Conservation (phyloP, 1,284 basidiomycete species). For the Microbotryum silenes-acaulis region DNA sequence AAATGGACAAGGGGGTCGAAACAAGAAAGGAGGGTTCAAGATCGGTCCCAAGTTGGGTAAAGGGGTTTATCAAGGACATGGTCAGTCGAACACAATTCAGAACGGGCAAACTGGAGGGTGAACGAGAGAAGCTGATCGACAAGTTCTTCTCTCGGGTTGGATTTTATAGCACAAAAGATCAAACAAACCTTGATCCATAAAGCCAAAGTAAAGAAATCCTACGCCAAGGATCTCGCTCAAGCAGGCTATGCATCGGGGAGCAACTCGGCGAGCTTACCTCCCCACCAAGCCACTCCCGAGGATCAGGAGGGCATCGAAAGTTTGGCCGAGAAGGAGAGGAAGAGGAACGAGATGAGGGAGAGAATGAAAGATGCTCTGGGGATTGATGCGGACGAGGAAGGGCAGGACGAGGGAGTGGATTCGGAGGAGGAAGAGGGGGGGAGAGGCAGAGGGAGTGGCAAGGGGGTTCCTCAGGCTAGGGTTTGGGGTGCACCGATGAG, state of each 20-base stretch:
- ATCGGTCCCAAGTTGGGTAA: conserved; percentile 26
- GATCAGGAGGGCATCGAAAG: background rate
- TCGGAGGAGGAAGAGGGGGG: background rate
- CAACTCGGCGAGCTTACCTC: background rate
- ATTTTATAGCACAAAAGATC: conserved; percentile 18
- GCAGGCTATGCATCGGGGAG: conserved; percentile 20
- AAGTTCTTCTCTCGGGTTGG: too few relatives aligned
- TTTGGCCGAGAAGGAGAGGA: conserved; percentile 12
- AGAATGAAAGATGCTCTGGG: conserved; percentile 17
- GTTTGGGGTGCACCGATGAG: too few relatives aligned
- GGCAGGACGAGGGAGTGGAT: background rate
- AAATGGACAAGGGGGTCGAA: background rate
- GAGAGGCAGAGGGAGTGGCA: background rate
- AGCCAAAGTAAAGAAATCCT: conserved; percentile 27
- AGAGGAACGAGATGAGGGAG: conserved; percentile 20
- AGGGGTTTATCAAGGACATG: conserved; percentile 27
- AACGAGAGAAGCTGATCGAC: too few relatives aligned
- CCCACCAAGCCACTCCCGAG: background rate
- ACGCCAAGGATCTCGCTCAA: conserved; percentile 25
- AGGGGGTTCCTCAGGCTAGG: background rate
- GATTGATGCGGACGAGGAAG: conserved; percentile 6
- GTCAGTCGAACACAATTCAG: conserved; percentile 4
- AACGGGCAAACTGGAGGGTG: too few relatives aligned
- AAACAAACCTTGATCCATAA: conserved; percentile 33
- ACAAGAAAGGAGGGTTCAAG: conserved; percentile 24